These are phyloP conservation scores for Calonectria hongkongensis DNA, from an alignment of 2,329 filamentous ascomycete genomes.

Conservation along the genomic window DNA sequence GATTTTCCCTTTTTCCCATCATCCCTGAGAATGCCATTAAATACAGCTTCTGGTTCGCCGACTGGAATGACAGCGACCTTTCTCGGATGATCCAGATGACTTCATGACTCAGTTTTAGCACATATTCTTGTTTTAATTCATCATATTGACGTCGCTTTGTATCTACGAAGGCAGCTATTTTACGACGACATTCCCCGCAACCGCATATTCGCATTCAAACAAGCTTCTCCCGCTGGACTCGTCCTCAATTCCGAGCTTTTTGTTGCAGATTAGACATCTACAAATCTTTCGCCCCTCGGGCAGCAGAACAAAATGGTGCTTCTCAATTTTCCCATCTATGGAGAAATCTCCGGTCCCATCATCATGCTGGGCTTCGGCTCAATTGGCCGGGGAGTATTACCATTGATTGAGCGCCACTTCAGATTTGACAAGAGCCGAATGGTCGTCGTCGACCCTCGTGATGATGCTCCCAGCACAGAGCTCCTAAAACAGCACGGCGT, in stretches of 20 bases:
- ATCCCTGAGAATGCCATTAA: not conserved
- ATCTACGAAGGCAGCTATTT: no score
- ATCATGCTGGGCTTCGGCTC: conserved; percentile 22
- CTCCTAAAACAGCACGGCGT: conserved; percentile 15
- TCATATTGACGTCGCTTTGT: not conserved
- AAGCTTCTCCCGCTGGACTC: not conserved
- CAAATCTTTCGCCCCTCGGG: not conserved
- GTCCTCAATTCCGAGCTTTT: not conserved
- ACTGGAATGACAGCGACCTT: no score
- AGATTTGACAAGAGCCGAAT: conserved; percentile 16
- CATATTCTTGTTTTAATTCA: not conserved
- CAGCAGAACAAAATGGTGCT: not conserved
- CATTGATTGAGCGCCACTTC: conserved; percentile 17
- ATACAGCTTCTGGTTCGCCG: not conserved
- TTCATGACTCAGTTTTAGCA: not conserved
- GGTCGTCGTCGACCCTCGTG: conserved; percentile 20
- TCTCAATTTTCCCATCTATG: conserved; percentile 1
- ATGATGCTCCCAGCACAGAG: not conserved
- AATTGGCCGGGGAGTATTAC: conserved; percentile 8
- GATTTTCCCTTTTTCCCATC: conserved; percentile 16
- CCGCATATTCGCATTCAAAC: not conserved
- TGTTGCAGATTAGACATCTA: not conserved
- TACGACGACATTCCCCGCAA: no score
- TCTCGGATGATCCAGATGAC: not conserved
- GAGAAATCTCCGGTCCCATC: conserved; percentile 5